Evolutionary conservation across 345 rosid genomes (phyloP).

Genomic region (Laguncularia racemosa): DNA sequence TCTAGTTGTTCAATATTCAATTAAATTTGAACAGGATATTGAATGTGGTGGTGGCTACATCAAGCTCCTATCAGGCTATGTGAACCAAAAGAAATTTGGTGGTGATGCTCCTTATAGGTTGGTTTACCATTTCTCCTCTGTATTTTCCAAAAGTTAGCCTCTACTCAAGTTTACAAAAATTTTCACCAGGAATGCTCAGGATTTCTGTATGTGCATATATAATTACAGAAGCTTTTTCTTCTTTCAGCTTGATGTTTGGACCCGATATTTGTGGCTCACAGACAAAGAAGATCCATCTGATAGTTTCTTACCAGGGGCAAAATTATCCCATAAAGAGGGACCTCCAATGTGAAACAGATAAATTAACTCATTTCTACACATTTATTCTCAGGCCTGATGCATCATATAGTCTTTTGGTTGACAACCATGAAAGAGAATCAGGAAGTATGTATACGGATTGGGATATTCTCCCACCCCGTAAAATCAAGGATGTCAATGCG

Average conservation of each 20-base stretch:
- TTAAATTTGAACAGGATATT: slow-evolving; percentile 82
- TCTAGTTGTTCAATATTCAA: slow-evolving; percentile 79
- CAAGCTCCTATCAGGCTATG: slow-evolving; percentile 89
- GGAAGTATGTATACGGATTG: slow-evolving; percentile 94
- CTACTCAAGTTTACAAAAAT: not conserved
- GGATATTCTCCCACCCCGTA: slow-evolving; percentile 92
- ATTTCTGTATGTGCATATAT: not conserved
- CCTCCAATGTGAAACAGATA: slow-evolving; percentile 90
- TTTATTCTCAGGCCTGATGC: slow-evolving; percentile 93
- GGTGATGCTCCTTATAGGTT: slow-evolving; percentile 99
- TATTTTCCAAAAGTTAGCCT: not conserved
- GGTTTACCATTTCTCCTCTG: not conserved
- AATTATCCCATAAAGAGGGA: slow-evolving; percentile 87
- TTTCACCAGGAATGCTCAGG: not conserved
- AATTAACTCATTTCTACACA: slow-evolving; percentile 86
- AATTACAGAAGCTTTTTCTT: slow-evolving; percentile 5
- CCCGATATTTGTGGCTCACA: slow-evolving; percentile 94
- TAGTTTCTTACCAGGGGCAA: slow-evolving; percentile 90
- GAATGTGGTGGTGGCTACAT: slow-evolving; percentile 98
- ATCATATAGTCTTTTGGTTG: slow-evolving; percentile 70
- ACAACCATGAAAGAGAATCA: slow-evolving; percentile 77
- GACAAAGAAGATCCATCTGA: slow-evolving; percentile 83
- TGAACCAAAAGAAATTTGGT: slow-evolving; percentile 95
- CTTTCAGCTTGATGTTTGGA: slow-evolving; percentile 91
- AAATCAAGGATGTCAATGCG: slow-evolving; percentile 64